phyloP scores from a whole-genome alignment of 495 filamentous ascomycete genomes.

The Bombardia bombarda region DNA sequence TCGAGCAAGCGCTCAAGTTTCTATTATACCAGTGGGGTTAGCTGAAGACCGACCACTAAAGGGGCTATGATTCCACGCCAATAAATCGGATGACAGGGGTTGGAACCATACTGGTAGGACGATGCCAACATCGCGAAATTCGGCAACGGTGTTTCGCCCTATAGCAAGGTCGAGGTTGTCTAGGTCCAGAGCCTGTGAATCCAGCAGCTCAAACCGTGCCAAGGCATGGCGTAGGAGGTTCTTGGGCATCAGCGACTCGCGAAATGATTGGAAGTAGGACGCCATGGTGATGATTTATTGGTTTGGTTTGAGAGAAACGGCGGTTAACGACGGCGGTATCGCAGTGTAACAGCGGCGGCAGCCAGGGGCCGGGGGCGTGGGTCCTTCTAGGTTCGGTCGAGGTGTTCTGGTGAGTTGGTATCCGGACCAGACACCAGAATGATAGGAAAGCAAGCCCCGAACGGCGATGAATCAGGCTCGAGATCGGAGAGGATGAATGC shows the following conservation, averaged over 20 bases:
- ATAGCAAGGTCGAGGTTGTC: slow-evolving; percentile 71
- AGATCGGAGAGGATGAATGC: no score
- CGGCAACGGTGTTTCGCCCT: slow-evolving; percentile 68
- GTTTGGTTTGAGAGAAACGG: not conserved
- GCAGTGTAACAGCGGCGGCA: no score
- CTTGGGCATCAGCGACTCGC: slow-evolving; percentile 65
- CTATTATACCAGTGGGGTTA: slow-evolving; percentile 34
- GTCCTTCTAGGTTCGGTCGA: no score
- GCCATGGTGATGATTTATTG: slow-evolving; percentile 33
- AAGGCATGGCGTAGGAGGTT: slow-evolving; percentile 73
- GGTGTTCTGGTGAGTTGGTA: no score
- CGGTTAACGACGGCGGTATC: no score
- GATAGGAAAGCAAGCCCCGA: no score
- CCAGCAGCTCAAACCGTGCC: slow-evolving; percentile 70
- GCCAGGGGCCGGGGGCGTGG: no score
- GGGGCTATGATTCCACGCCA: no score
- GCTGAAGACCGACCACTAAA: no score
- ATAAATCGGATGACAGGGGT: not conserved
- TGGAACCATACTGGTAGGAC: slow-evolving; percentile 53
- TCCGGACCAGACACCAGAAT: no score
- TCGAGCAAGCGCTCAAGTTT: slow-evolving; percentile 66
- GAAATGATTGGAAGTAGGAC: slow-evolving; percentile 57
- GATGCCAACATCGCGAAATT: slow-evolving; percentile 74
- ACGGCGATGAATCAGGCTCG: no score
- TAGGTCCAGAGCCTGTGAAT: slow-evolving; percentile 69